Conservation (phyloP, 768 basidiomycete genomes). For the Austroboletus eburneus region DNA sequence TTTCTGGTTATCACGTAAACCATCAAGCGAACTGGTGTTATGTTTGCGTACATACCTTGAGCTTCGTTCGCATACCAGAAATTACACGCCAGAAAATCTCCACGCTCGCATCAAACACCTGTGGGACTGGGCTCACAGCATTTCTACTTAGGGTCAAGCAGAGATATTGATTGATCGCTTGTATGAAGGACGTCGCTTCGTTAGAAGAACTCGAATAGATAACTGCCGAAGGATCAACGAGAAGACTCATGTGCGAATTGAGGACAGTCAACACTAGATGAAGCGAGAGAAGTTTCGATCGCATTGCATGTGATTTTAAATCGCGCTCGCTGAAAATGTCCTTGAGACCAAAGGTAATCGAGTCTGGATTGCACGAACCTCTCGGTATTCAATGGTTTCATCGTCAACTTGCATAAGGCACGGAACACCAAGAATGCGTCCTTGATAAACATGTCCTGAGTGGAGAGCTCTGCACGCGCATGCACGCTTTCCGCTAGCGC, state of each 20-base stretch:
- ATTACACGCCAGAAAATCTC: constrained; percentile 98
- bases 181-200: constrained; percentile 85
- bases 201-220: constrained; percentile 88
- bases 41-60: constrained; percentile 60
- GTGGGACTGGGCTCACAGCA: constrained; percentile 90
- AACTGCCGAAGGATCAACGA: constrained; percentile 83
- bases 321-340: constrained; percentile 74
- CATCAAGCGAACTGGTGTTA: not conserved
- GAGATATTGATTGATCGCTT: constrained; percentile 94
- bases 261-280: constrained; percentile 92
- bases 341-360: constrained; percentile 13
- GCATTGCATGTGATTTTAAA: constrained; percentile 93
- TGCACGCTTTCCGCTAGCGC: constrained; percentile 17
- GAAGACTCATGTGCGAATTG: constrained; percentile 85
- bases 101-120: constrained; percentile 96
- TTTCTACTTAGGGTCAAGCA: constrained; percentile 91
- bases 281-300: constrained; percentile 90
- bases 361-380: constrained; percentile 50
- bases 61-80: constrained; percentile 89
- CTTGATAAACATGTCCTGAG: constrained; percentile 91
- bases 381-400: constrained; percentile 94
- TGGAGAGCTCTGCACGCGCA: constrained; percentile 47
- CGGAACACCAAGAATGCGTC: constrained; percentile 98
- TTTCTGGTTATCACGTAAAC: constrained; percentile 55
- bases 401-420: constrained; percentile 94